phyloP scores from a whole-genome alignment of 148 eudicot species.

The Heliosperma pusillum region DNA sequence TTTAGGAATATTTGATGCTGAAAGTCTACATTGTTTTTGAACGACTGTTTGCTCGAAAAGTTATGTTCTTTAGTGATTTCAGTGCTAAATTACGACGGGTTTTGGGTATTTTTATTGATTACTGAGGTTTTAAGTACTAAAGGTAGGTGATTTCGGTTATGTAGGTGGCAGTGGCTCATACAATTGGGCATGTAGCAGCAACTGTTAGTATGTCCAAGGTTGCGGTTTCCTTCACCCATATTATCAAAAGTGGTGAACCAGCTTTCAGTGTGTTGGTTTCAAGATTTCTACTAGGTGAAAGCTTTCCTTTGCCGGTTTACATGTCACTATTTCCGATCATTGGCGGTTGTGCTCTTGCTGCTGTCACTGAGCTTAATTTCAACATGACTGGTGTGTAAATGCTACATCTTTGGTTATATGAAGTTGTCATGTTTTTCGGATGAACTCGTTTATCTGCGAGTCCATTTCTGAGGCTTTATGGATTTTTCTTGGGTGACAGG shows the following conservation, averaged over 20 bases:
- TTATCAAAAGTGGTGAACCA: slow-evolving; percentile 57
- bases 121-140: neutral
- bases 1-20: neutral
- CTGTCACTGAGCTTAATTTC: slow-evolving; percentile 55
- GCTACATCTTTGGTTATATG: neutral
- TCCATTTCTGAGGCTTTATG: slow-evolving; percentile 7
- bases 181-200: slow-evolving; percentile 62
- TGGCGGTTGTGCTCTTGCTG: slow-evolving; percentile 53
- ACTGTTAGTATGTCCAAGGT: slow-evolving; percentile 58
- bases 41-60: neutral
- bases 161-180: slow-evolving; percentile 59
- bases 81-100: neutral
- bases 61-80: neutral
- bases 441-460: neutral
- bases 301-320: slow-evolving; percentile 45
- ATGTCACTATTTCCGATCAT: slow-evolving; percentile 50
- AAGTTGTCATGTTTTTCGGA: neutral
- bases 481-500: slow-evolving; percentile 28
- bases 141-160: slow-evolving; percentile 19
- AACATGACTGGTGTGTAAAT: slow-evolving; percentile 48
- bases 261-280: slow-evolving; percentile 57
- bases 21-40: neutral
- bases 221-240: slow-evolving; percentile 55
- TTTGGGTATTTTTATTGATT: neutral
- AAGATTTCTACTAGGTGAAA: slow-evolving; percentile 45